phyloP scores from a whole-genome alignment of 768 basidiomycete genomes.

The Kwoniella sp. region DNA sequence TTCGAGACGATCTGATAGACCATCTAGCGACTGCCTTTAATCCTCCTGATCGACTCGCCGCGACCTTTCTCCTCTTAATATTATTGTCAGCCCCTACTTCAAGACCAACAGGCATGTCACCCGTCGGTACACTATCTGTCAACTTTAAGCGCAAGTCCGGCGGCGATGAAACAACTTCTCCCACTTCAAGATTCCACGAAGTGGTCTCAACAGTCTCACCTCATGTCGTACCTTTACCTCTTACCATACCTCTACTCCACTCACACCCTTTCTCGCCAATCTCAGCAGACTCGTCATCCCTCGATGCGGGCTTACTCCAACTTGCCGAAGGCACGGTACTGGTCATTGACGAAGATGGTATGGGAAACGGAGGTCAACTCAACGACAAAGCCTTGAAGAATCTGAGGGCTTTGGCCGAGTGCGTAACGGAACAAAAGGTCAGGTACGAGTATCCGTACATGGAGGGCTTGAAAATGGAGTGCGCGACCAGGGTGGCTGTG shows the following conservation, averaged over 20 bases:
- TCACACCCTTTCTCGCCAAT: constrained; percentile 32
- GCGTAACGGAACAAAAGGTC: constrained; percentile 41
- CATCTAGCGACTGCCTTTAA: constrained; percentile 38
- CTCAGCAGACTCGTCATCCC: constrained; percentile 32
- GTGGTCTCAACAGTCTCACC: constrained; percentile 32
- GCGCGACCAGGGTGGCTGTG: constrained; percentile 40
- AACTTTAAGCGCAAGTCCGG: constrained; percentile 34
- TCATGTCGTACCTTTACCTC: constrained; percentile 27
- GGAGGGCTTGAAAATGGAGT: constrained; percentile 52
- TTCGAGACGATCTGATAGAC: constrained; percentile 35
- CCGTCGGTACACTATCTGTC: constrained; percentile 49
- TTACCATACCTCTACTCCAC: constrained; percentile 44
- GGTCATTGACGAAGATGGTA: constrained; percentile 49
- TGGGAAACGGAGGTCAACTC: constrained; percentile 48
- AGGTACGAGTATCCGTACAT: constrained; percentile 54
- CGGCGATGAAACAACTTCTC: background rate
- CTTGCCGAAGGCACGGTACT: constrained; percentile 42
- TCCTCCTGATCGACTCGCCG: constrained; percentile 41
- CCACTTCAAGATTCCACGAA: background rate
- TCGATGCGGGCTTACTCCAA: constrained; percentile 51
- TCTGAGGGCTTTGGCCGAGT: constrained; percentile 41
- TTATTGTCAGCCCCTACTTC: constrained; percentile 43
- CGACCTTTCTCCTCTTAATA: constrained; percentile 41
- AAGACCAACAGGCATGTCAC: constrained; percentile 34
- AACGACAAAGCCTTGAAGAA: constrained; percentile 51